Base-by-base conservation (phyloP, 2,329 filamentous ascomycete genomes). In the Cadophora sp. region DNA sequence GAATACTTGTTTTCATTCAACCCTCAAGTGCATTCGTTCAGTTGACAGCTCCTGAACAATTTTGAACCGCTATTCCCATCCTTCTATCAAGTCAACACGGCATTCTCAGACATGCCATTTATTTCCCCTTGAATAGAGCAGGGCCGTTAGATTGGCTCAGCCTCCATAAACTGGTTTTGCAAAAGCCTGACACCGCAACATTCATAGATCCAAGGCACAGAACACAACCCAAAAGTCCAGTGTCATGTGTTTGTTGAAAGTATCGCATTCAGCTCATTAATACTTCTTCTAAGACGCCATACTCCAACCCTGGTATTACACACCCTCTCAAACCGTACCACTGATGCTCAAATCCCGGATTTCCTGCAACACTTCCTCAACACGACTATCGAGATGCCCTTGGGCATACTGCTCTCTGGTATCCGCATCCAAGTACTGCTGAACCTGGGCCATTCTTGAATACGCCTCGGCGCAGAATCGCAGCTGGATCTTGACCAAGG, bases 401-500 rank as follows among this genome's bases (percentile, higher is more conserved):
- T 94, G 89, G 1, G 96, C 96, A 80, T 99, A 99, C 81, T 97
- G 92, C 72, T 99, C 96, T 79, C 96, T 87, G 62, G 95, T 98
- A 77, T 97, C 94, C 36, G 95, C 91, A 78, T 98, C 96, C 39
- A 99, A 85, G 79, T 97, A 98, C 82, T 99, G 96, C 82, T 99
- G 96, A 66, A 99, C 96, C 83, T 99, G 96, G 30, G 96, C 96
- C 96, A 99, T 99, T 58, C 96, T 87, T 69, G 90, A 94, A 81
- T 99, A 99, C 1, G 96, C 96, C 82, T 99, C 96, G 8, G 96
- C 96, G 76, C 96, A 99, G 83, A 99, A 99, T 45, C 96, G 87
- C 75, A 99, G 81, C 82, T 99, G 96, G 73, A 99, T 99, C 85
- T 99, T 99, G 79, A 99, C 96, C 62, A 99, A 88, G 0, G 96